Evolutionary conservation across 2,329 filamentous ascomycete species (phyloP).

Genomic region (Emmonsiellopsis sp.): DNA sequence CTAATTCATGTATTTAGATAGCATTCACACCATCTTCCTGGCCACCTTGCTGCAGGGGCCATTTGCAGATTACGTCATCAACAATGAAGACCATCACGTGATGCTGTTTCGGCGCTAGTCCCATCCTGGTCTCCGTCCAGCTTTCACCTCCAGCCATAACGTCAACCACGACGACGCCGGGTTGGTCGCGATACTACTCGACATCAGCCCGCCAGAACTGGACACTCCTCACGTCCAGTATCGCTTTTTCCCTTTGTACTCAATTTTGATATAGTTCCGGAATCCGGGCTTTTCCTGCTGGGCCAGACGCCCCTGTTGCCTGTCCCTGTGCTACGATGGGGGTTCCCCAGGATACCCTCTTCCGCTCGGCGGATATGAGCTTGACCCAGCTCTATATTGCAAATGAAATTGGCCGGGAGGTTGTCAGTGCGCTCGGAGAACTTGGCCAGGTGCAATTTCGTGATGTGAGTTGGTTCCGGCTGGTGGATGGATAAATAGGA

Average conservation of each 20-base stretch:
- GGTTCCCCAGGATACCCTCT: slow-evolving; percentile 74
- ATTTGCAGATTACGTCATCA: no score
- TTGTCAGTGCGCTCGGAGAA: slow-evolving; percentile 92
- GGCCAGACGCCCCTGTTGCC: neutral
- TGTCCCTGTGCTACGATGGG: slow-evolving; percentile 43
- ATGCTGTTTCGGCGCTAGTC: neutral
- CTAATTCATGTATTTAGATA: no score
- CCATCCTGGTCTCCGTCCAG: neutral
- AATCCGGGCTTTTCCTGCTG: neutral
- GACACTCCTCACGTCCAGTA: neutral
- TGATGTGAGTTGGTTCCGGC: slow-evolving; percentile 58
- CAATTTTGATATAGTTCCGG: neutral
- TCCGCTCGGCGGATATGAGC: slow-evolving; percentile 99
- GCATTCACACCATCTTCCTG: no score
- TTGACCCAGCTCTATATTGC: slow-evolving; percentile 99
- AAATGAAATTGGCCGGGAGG: slow-evolving; percentile 96
- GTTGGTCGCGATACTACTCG: neutral
- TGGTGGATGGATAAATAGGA: neutral
- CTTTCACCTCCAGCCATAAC: neutral
- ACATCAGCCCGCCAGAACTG: neutral
- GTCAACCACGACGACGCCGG: neutral
- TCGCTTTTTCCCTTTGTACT: neutral
- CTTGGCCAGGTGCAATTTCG: slow-evolving; percentile 93
- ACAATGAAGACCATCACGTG: no score
- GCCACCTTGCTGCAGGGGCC: no score